Evolutionary conservation across 768 basidiomycete species (phyloP).

Genomic region (Kwoniella mangroviensis): DNA sequence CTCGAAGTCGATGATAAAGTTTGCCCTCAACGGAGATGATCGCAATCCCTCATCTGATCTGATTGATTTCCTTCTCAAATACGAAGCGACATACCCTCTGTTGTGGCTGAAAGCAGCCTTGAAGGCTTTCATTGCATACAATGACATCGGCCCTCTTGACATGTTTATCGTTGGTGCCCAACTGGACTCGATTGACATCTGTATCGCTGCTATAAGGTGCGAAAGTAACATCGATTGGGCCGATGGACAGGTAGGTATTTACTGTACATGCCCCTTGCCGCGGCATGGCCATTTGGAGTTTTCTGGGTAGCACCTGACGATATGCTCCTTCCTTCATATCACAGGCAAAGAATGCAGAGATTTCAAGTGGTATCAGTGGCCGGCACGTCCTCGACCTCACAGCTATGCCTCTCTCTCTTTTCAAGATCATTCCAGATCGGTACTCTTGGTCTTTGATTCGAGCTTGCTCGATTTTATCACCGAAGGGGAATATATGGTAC

Average conservation of each 20-base stretch:
- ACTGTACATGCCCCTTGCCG: too few relatives aligned
- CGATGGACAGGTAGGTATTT: too few relatives aligned
- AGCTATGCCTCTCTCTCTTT: not conserved
- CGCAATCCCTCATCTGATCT: not conserved
- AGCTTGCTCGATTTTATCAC: not conserved
- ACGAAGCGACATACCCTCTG: not conserved
- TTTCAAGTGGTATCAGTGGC: not conserved
- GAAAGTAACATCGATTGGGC: too few relatives aligned
- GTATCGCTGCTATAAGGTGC: not conserved
- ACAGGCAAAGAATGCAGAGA: too few relatives aligned
- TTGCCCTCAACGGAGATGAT: not conserved
- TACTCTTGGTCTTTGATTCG: constrained; percentile 6
- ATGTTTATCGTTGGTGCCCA: not conserved
- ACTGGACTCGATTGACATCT: not conserved
- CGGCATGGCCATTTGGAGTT: too few relatives aligned
- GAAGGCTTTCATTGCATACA: not conserved
- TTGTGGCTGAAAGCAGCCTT: not conserved
- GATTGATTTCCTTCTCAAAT: not conserved
- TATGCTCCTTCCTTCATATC: too few relatives aligned
- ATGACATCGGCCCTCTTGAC: not conserved
- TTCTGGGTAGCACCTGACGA: too few relatives aligned
- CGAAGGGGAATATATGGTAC: not conserved
- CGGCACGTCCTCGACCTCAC: constrained; percentile 5
- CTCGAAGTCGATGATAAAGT: not conserved
- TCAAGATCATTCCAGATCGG: not conserved